Conservation (phyloP, 1,139 yeast species). For the Meyerozyma carpophila region DNA sequence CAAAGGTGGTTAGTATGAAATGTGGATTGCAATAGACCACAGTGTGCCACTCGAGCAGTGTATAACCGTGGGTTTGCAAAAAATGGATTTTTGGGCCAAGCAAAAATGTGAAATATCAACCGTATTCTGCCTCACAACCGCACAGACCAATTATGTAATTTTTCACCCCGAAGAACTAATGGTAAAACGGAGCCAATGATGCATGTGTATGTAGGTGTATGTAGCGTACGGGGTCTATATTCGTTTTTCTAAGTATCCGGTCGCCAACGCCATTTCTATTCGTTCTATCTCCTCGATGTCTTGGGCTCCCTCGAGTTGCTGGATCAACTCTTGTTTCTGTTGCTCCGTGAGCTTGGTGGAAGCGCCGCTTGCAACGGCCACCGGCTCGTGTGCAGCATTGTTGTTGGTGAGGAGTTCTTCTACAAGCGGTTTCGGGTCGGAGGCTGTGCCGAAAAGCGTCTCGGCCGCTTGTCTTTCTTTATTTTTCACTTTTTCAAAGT, state of each 20-base stretch:
- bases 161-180: neutral
- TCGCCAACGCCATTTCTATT: conserved; percentile 50
- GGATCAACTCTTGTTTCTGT: conserved; percentile 47
- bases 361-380: conserved; percentile 10
- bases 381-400: neutral
- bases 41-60: too few species aligned
- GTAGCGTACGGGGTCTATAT: neutral
- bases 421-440: conserved; percentile 7
- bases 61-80: neutral
- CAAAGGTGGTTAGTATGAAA: neutral
- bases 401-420: conserved; percentile 5
- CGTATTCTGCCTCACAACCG: neutral
- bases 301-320: conserved; percentile 54
- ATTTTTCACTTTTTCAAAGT: conserved; percentile 56
- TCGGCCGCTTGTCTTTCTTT: conserved; percentile 45
- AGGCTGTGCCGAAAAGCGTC: conserved; percentile 38
- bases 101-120: neutral
- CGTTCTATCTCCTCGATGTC: conserved; percentile 70
- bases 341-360: conserved; percentile 45
- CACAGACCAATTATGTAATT: neutral
- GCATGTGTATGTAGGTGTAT: neutral
- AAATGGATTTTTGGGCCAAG: neutral
- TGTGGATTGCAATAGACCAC: neutral
- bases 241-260: conserved; percentile 18
- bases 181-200: neutral